Conservation (phyloP, 192 early-diverging fungal species). For the Coemansia sp. region DNA sequence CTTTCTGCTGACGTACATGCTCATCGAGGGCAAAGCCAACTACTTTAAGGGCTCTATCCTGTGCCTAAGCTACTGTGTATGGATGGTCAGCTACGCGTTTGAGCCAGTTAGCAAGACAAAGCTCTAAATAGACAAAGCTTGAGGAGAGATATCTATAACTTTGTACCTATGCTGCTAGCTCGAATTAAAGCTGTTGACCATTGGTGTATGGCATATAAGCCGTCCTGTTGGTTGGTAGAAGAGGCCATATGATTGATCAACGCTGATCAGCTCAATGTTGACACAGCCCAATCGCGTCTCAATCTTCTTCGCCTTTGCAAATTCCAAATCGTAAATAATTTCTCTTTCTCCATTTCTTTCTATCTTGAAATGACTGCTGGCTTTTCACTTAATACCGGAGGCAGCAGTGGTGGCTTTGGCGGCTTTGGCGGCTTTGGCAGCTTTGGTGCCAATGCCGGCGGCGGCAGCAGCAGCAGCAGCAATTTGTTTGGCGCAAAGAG, state of each 20-base stretch:
- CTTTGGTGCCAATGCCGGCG: background rate
- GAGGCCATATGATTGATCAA: too few relatives aligned
- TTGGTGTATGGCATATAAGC: too few relatives aligned
- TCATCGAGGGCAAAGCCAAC: constrained; percentile 92
- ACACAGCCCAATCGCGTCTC: too few relatives aligned
- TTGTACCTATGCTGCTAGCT: too few relatives aligned
- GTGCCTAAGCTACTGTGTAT: constrained; percentile 78
- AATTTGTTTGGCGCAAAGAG: constrained; percentile 17
- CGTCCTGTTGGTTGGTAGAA: too few relatives aligned
- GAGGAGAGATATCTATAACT: too few relatives aligned
- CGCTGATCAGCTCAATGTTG: too few relatives aligned
- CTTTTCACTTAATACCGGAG: constrained; percentile 3
- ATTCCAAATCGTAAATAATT: too few relatives aligned
- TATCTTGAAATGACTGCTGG: background rate
- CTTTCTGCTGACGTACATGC: constrained; percentile 84
- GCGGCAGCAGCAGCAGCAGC: too few relatives aligned
- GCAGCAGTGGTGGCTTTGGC: constrained; percentile 1
- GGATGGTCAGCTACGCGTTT: constrained; percentile 78
- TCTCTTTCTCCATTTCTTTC: constrained; percentile 7
- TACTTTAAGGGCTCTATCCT: constrained; percentile 96
- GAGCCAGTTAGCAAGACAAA: constrained; percentile 52
- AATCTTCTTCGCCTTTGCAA: too few relatives aligned
- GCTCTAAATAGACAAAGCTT: background rate
- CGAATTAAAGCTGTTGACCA: too few relatives aligned
- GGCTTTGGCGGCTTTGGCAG: constrained; percentile 7